These are phyloP conservation scores for Hyaloscypha hepaticicola DNA, from an alignment of 495 filamentous ascomycete species.

Conservation along the genomic window DNA sequence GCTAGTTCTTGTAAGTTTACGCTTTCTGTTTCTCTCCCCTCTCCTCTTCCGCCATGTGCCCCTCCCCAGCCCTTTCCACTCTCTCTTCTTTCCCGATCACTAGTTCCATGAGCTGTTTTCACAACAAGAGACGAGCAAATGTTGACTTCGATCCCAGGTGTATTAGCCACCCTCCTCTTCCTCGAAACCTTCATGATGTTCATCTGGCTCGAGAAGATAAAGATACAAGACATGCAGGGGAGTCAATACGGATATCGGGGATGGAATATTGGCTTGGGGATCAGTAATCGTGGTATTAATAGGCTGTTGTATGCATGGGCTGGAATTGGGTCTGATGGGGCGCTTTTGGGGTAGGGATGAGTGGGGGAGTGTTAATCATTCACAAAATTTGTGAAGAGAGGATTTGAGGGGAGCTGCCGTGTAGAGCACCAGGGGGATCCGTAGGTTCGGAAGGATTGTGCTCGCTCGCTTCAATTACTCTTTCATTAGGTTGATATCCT, in stretches of 20 bases:
- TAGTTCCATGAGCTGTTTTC: too few relatives aligned
- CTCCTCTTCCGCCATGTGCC: too few relatives aligned
- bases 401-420: not conserved
- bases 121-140: too few relatives aligned
- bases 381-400: not conserved
- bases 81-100: too few relatives aligned
- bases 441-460: too few relatives aligned
- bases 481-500: too few relatives aligned
- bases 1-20: not conserved
- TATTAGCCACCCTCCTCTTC: not conserved
- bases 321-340: not conserved
- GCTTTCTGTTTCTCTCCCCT: not conserved
- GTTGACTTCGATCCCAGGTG: not conserved
- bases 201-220: not conserved
- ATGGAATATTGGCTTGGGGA: not conserved
- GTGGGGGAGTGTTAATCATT: too few relatives aligned
- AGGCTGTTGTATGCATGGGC: not conserved
- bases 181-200: not conserved
- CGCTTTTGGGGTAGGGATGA: not conserved
- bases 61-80: too few relatives aligned
- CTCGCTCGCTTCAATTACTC: too few relatives aligned
- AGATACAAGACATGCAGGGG: not conserved
- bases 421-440: too few relatives aligned
- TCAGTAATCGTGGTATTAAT: not conserved
- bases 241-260: not conserved